phyloP scores from a whole-genome alignment of 2,329 filamentous ascomycete genomes.

The Phyllachora maydis region DNA sequence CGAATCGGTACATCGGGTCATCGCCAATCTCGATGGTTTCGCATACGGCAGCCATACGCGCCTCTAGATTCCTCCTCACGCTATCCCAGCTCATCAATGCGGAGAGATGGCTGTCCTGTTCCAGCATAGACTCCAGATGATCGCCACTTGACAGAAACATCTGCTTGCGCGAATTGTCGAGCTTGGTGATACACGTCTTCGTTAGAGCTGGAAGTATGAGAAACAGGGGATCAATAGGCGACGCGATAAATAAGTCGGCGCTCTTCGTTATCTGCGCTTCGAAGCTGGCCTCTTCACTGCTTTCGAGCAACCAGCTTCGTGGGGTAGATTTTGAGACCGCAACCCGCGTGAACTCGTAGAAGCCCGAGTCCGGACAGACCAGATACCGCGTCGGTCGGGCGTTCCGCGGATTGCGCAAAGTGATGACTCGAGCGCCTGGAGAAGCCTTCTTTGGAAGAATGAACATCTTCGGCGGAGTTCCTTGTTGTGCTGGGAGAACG shows the following conservation, averaged over 20 bases:
- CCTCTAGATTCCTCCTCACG: conserved; percentile 31
- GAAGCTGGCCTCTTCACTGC: conserved; percentile 8
- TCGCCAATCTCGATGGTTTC: conserved; percentile 68
- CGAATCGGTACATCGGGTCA: conserved; percentile 71
- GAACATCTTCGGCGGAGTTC: conserved; percentile 32
- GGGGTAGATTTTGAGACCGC: conserved; percentile 28
- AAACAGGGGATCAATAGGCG: conserved; percentile 68
- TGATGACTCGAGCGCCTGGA: conserved; percentile 33
- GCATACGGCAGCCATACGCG: conserved; percentile 50
- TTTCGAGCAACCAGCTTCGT: conserved; percentile 40
- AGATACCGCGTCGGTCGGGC: conserved; percentile 35
- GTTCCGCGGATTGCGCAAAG: conserved; percentile 37
- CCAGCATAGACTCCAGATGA: conserved; percentile 42
- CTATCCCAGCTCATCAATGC: conserved; percentile 28
- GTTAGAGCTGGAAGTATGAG: conserved; percentile 56
- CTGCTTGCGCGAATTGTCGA: conserved; percentile 28
- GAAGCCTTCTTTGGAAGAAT: conserved; percentile 35
- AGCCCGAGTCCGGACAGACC: conserved; percentile 36
- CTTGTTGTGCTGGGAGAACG: conserved; percentile 15
- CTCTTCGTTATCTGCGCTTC: conserved; percentile 31
- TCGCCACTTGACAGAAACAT: conserved; percentile 53
- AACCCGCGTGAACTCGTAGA: conserved; percentile 44
- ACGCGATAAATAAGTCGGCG: conserved; percentile 66
- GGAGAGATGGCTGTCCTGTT: conserved; percentile 34
- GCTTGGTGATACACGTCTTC: conserved; percentile 14